phyloP scores from a whole-genome alignment of 2,329 filamentous ascomycete genomes.

The Raffaelea albimanens region DNA sequence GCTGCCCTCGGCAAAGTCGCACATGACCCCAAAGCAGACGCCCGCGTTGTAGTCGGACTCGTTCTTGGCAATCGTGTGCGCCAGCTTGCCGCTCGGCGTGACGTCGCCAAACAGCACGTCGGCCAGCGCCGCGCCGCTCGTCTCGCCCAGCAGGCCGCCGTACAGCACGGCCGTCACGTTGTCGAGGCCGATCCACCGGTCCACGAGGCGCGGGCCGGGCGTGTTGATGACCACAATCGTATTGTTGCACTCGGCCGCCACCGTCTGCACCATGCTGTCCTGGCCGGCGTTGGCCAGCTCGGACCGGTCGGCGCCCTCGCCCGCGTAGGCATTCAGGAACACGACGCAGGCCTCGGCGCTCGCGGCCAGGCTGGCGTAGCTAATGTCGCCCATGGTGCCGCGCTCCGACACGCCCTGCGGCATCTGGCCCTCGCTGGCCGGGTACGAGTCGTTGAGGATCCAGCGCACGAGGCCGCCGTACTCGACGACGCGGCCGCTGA shows the following conservation, averaged over 20 bases:
- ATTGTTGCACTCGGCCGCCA: constrained; percentile 48
- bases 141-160: constrained; percentile 54
- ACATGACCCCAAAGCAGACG: constrained; percentile 34
- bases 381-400: no score
- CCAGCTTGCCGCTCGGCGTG: constrained; percentile 46
- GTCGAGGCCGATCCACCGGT: constrained; percentile 48
- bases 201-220: constrained; percentile 48
- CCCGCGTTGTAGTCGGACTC: constrained; percentile 40
- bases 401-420: no score
- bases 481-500: background rate
- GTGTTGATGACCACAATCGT: constrained; percentile 57
- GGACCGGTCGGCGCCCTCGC: background rate
- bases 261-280: constrained; percentile 44
- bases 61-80: constrained; percentile 45
- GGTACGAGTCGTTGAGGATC: background rate
- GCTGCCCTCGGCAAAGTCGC: constrained; percentile 38
- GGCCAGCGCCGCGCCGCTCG: constrained; percentile 44
- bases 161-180: constrained; percentile 56
- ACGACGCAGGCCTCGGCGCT: background rate
- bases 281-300: constrained; percentile 23
- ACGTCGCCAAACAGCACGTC: constrained; percentile 46
- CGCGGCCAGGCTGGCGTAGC: background rate
- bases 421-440: background rate
- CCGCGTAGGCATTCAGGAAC: background rate
- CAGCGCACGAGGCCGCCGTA: background rate